Conservation (phyloP, 345 rosid genomes). For the Bruguiera parviflora region DNA sequence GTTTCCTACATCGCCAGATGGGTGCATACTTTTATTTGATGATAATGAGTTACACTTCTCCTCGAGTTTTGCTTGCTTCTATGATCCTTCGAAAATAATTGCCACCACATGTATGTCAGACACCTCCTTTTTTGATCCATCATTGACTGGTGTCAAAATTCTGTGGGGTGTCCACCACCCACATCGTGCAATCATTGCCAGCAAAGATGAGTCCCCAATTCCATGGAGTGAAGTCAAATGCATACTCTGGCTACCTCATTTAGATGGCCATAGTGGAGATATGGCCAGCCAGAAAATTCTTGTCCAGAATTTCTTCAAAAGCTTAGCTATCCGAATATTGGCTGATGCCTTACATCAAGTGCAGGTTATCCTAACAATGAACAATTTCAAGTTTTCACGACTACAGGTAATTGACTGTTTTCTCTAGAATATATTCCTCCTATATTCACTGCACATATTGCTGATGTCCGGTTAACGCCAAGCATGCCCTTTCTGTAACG, state of each 20-base stretch:
- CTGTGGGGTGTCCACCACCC: slow-evolving; percentile 74
- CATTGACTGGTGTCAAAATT: slow-evolving; percentile 44
- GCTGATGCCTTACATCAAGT: slow-evolving; percentile 48
- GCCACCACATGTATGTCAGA: slow-evolving; percentile 54
- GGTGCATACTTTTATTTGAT: slow-evolving; percentile 62
- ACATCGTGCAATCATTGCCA: slow-evolving; percentile 53
- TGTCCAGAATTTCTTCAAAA: slow-evolving; percentile 65
- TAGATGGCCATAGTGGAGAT: slow-evolving; percentile 43
- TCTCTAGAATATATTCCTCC: neutral
- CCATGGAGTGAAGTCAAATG: slow-evolving; percentile 72
- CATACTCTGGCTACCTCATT: slow-evolving; percentile 64
- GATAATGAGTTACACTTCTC: slow-evolving; percentile 62
- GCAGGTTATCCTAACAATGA: slow-evolving; percentile 61
- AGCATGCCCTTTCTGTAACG: too few relatives aligned
- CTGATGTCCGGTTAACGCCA: neutral
- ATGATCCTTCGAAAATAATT: slow-evolving; percentile 52
- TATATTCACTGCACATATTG: neutral
- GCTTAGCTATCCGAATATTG: slow-evolving; percentile 63
- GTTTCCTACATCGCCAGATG: slow-evolving; percentile 49
- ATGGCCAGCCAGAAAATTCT: slow-evolving; percentile 45
- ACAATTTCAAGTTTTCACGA: slow-evolving; percentile 68
- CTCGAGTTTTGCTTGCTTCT: slow-evolving; percentile 49
- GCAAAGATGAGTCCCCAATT: slow-evolving; percentile 39
- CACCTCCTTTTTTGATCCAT: slow-evolving; percentile 34
- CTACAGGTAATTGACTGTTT: slow-evolving; percentile 46